A percentile compares a stretch with the other conserved stretches of the same genome.
Conservation (phyloP, 768 basidiomycete species). For the Pulveroboletus sp. region DNA sequence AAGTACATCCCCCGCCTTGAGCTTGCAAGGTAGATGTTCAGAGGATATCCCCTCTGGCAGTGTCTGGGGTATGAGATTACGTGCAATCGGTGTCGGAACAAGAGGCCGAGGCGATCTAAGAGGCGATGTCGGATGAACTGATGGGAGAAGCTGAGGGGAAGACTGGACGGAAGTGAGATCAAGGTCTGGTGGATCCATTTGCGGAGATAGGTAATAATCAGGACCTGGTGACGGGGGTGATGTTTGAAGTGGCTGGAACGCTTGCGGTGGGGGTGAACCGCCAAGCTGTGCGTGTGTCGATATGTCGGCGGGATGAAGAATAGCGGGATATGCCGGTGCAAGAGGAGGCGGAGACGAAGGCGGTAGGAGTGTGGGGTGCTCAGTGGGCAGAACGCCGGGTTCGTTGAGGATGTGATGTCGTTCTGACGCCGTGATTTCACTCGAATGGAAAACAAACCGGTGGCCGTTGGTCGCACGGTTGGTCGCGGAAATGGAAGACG, state of each 20-base stretch:
- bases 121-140: conserved; percentile 19
- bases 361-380: conserved; percentile 32
- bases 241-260: conserved; percentile 21
- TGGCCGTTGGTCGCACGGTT: conserved; percentile 81
- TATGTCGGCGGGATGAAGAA: conserved; percentile 20
- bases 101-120: conserved; percentile 22
- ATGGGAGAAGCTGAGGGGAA: conserved; percentile 24
- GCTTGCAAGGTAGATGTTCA: conserved; percentile 34
- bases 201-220: conserved; percentile 24
- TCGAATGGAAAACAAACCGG: conserved; percentile 83
- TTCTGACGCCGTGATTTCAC: conserved; percentile 59
- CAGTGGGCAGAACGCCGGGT: conserved; percentile 54
- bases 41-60: conserved; percentile 10
- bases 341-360: conserved; percentile 33
- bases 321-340: conserved; percentile 28
- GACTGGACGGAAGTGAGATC: conserved; percentile 20
- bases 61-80: conserved; percentile 7
- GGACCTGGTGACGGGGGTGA: conserved; percentile 12
- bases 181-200: conserved; percentile 21
- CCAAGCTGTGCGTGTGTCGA: conserved; percentile 23
- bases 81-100: conserved; percentile 12
- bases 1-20: conserved; percentile 59
- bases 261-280: conserved; percentile 14
- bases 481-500: conserved; percentile 60
- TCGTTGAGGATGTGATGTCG: conserved; percentile 64